Base-by-base conservation (phyloP, 306 rosid genomes). In the Lagenaria siceraria region DNA sequence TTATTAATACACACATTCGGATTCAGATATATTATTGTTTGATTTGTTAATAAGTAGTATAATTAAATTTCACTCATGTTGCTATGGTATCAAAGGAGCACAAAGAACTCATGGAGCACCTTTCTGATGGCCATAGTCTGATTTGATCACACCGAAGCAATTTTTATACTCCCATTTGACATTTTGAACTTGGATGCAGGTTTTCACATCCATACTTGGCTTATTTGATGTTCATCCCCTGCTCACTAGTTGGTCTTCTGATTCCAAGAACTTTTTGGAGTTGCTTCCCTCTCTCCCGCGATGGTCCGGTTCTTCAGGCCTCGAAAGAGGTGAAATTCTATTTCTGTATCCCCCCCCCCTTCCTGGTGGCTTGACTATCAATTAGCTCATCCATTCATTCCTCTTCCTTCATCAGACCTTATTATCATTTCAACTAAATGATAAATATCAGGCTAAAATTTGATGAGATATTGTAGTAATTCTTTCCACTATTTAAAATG, bases 201-300 rank as follows among this genome's bases (percentile, higher is more conserved):
- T 96, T 92, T 81, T 89, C 96, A 77, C 92, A 80, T 84, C 99
- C 99, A 31, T 87, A 81, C 80, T 84, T 96, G 96, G 99, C 99
- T 85, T 92, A 87, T 83, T 19, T 85, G 87, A 96, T 96, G 99
- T 96, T 90, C 83, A 25, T 90, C 76, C 99, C 99, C 53, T 77
- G 89, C 77, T 85, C 97, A 61, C 90, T 96, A 63, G 74, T 88
- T 78, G 99, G 99, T 85, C 79, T 92, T 78, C 76, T 92, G 81
- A 88, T 88, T 81, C 99, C 98, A 51, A 89, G 90, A 88, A 59
- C 85, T 74, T 42, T 90, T 75, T 89, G 93, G 92, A 81, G 83
- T 65, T 18, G 49, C 79, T 90, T 89, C 80, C 91, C 93, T 35
- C 90, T 86, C 84, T 84, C 93, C 65, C 92, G 83, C 80, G 98